Evolutionary conservation across 306 rosid species (phyloP).

Genomic region (Purshia tridentata): DNA sequence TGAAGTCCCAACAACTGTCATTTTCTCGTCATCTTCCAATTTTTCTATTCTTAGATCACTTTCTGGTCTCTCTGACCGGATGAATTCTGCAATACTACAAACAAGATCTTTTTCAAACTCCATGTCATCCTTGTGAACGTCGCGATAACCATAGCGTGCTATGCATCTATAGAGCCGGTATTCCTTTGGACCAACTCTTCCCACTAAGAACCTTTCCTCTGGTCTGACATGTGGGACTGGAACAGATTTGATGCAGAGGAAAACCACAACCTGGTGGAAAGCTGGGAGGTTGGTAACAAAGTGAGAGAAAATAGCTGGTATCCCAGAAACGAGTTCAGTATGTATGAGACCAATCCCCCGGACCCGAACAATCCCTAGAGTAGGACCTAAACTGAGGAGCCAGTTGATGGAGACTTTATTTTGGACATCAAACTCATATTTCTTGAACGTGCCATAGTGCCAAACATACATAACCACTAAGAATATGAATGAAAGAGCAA

Average conservation of each 20-base stretch:
- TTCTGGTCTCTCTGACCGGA: constrained; percentile 61
- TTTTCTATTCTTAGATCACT: constrained; percentile 33
- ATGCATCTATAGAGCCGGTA: constrained; percentile 87
- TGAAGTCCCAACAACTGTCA: constrained; percentile 90
- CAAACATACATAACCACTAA: constrained; percentile 80
- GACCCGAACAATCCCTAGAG: constrained; percentile 84
- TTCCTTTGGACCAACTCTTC: constrained; percentile 95
- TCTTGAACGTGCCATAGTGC: constrained; percentile 94
- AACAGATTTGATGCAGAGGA: constrained; percentile 94
- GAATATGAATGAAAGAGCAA: constrained; percentile 88
- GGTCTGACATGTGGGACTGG: constrained; percentile 95
- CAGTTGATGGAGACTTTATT: constrained; percentile 94
- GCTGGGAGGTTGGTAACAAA: constrained; percentile 97
- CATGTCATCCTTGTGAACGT: constrained; percentile 75
- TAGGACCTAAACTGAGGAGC: constrained; percentile 81
- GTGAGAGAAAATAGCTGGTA: constrained; percentile 96
- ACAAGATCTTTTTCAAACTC: constrained; percentile 89
- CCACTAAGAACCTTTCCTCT: constrained; percentile 87
- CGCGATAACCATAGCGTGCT: constrained; percentile 92
- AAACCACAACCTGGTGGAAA: constrained; percentile 92
- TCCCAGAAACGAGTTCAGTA: constrained; percentile 91
- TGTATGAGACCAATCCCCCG: constrained; percentile 93
- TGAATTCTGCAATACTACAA: constrained; percentile 82
- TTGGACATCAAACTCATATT: constrained; percentile 90
- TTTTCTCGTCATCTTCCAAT: constrained; percentile 52